phyloP scores from a whole-genome alignment of 2,329 filamentous ascomycete genomes.

The Fusarium marasasianum region DNA sequence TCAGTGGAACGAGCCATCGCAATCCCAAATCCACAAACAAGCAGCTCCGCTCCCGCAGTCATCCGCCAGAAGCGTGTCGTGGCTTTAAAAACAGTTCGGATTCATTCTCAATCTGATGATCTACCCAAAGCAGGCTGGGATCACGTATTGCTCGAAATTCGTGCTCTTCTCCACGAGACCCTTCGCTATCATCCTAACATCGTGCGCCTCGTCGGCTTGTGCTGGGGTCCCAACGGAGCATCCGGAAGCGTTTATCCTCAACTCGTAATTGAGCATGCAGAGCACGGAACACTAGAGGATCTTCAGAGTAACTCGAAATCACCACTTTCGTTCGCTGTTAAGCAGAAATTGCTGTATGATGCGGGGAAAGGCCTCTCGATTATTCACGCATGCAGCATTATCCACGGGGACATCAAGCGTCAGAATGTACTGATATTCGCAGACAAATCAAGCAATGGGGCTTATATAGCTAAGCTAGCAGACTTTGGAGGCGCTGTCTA shows the following conservation, averaged over 20 bases:
- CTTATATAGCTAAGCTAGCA: background rate
- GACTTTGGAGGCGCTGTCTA: background rate
- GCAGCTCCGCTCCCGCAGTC: background rate
- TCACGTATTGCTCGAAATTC: background rate
- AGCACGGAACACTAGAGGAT: background rate
- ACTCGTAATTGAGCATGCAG: background rate
- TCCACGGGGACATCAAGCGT: background rate
- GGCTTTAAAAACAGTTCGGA: background rate
- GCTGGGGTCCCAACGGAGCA: background rate
- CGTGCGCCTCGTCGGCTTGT: background rate
- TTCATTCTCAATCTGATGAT: background rate
- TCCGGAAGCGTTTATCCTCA: background rate
- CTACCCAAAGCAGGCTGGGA: conserved; percentile 3
- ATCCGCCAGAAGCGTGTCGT: background rate
- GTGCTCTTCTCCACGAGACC: background rate
- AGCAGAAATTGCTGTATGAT: background rate
- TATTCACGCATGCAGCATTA: background rate
- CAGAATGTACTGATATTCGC: background rate
- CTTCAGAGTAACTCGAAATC: background rate
- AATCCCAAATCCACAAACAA: background rate
- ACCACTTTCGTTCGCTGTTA: background rate
- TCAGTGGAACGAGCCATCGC: background rate
- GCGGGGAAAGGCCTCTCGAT: background rate
- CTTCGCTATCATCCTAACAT: background rate
- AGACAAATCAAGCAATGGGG: background rate